These are phyloP conservation scores for Podila horticola DNA, from an alignment of 192 early-diverging fungal genomes.

Conservation along the genomic window DNA sequence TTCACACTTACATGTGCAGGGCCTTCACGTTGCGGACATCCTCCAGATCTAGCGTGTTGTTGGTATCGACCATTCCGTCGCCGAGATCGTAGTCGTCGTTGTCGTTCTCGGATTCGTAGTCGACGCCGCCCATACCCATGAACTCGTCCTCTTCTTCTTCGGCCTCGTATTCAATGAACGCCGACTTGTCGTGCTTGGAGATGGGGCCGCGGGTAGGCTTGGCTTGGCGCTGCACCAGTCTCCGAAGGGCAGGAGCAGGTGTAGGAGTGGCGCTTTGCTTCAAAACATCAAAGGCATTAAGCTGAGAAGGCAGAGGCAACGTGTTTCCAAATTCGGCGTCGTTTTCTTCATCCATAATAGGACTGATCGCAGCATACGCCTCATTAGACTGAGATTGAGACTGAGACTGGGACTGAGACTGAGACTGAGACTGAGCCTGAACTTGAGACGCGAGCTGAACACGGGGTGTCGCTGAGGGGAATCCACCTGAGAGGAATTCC, in stretches of 20 bases:
- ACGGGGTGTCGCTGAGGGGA: neutral
- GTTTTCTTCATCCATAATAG: neutral
- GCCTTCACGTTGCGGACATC: slow-evolving; percentile 18
- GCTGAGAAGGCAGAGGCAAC: neutral
- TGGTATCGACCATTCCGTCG: slow-evolving; percentile 42
- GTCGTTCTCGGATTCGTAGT: slow-evolving; percentile 47
- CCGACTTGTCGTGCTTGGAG: slow-evolving; percentile 26
- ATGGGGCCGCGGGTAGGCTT: slow-evolving; percentile 11
- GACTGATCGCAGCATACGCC: neutral
- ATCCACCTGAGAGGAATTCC: neutral
- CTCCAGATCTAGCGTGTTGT: slow-evolving; percentile 15
- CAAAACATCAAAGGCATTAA: slow-evolving; percentile 34
- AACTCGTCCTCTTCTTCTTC: slow-evolving; percentile 52
- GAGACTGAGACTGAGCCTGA: neutral
- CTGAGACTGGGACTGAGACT: neutral
- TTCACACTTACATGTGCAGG: slow-evolving; percentile 39
- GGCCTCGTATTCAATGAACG: slow-evolving; percentile 52
- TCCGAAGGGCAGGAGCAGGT: neutral
- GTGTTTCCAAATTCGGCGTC: neutral
- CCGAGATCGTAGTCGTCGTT: slow-evolving; percentile 44
- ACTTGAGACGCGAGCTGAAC: neutral
- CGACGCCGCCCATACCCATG: slow-evolving; percentile 50
- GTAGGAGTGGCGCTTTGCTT: neutral
- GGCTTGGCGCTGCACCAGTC: slow-evolving; percentile 16
- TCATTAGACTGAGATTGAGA: neutral